These are phyloP conservation scores for Aspergillus sclerotialis DNA, from an alignment of 2,329 filamentous ascomycete genomes.

Conservation along the genomic window DNA sequence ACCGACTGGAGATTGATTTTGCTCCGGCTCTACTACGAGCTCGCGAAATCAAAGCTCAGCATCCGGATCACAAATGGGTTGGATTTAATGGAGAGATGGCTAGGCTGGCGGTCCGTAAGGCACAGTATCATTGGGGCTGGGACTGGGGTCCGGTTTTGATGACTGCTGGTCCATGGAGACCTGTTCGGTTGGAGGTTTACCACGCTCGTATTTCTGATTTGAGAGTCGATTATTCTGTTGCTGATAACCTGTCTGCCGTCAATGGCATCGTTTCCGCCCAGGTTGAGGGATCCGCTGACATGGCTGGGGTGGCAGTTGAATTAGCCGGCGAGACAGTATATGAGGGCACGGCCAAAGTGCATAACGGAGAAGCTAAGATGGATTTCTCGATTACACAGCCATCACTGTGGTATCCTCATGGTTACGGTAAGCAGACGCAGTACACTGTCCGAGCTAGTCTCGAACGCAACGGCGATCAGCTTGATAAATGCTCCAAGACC, in stretches of 20 bases:
- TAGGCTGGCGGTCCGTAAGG: slow-evolving; percentile 52
- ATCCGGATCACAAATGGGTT: slow-evolving; percentile 41
- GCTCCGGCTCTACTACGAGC: slow-evolving; percentile 41
- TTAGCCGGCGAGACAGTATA: slow-evolving; percentile 36
- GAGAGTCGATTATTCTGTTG: slow-evolving; percentile 30
- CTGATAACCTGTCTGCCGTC: neutral
- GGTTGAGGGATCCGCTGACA: neutral
- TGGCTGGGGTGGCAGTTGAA: slow-evolving; percentile 17
- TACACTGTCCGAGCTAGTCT: slow-evolving; percentile 47
- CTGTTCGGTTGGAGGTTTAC: slow-evolving; percentile 60
- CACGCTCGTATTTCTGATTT: slow-evolving; percentile 53
- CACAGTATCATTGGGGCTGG: slow-evolving; percentile 67
- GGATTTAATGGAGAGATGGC: slow-evolving; percentile 41
- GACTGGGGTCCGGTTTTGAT: slow-evolving; percentile 62
- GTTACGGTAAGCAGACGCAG: slow-evolving; percentile 51
- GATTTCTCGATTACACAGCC: slow-evolving; percentile 39
- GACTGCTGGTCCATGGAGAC: slow-evolving; percentile 60
- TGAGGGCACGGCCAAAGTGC: slow-evolving; percentile 24
- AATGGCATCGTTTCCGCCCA: neutral
- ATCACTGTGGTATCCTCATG: slow-evolving; percentile 53
- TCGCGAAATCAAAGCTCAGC: slow-evolving; percentile 34
- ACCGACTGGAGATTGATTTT: slow-evolving; percentile 40
- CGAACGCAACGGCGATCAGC: slow-evolving; percentile 25
- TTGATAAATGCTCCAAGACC: slow-evolving; percentile 42
- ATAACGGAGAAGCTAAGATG: neutral